Percentiles rank a stretch among this genome's conserved stretches.
Conservation (phyloP, 495 filamentous ascomycete genomes). For the Neurospora sp. region DNA sequence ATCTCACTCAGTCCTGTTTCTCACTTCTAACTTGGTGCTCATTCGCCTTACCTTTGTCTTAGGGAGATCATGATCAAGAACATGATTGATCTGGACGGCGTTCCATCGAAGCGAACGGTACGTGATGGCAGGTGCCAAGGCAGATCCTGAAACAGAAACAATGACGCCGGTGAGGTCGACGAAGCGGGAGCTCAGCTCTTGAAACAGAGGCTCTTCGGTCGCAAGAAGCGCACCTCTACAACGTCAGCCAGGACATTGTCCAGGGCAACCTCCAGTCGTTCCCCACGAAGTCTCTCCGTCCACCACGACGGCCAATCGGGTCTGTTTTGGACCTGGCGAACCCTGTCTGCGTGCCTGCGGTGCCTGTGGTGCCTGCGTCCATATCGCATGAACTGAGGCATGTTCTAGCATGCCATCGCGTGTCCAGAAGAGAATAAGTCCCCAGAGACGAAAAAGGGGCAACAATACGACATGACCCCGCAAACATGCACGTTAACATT, state of each 20-base stretch:
- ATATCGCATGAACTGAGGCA: background rate
- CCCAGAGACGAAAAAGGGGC: background rate
- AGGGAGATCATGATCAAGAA: constrained; percentile 1
- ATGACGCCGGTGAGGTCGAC: background rate
- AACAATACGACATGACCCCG: background rate
- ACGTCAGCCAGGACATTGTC: background rate
- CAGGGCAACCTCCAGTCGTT: background rate
- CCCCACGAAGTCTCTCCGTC: background rate
- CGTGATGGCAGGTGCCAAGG: constrained; percentile 6
- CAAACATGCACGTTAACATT: background rate
- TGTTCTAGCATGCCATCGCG: background rate
- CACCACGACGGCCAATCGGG: background rate
- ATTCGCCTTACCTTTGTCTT: background rate
- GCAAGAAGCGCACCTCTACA: background rate
- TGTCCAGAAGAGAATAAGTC: background rate
- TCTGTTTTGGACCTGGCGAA: background rate
- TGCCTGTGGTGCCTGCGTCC: background rate
- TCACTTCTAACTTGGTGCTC: background rate
- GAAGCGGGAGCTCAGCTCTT: background rate
- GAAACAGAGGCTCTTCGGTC: background rate
- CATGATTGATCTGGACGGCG: constrained; percentile 1
- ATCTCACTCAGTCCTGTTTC: background rate
- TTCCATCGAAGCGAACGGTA: background rate
- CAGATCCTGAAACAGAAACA: constrained; percentile 10
- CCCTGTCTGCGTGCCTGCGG: background rate